Evolutionary conservation across 2,329 filamentous ascomycete species (phyloP), one percentile per base, ranked within the genome.

Genomic region (Phialophora verrucosa): DNA sequence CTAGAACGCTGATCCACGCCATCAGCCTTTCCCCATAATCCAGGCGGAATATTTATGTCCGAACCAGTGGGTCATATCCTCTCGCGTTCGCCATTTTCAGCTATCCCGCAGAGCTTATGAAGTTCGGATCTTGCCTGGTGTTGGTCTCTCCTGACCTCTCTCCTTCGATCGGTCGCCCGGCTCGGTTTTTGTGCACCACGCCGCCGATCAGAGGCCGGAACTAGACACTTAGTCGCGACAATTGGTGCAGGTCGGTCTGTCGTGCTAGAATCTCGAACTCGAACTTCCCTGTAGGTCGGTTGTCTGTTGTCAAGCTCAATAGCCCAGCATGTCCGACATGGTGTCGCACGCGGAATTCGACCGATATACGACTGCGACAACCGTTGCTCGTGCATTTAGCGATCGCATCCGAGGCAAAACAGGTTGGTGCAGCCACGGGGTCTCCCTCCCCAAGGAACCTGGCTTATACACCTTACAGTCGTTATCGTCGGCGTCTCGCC

Each of bases 401-500:
- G 57, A 66, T 29, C 60, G 58, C 32, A 71, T 75, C 10, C 55
- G 62, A 29, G 69, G 65, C 47, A 78, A 77, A 57, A 66, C 69
- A 23, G 65, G 61, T 63, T 44, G 31, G 44, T 58, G 27, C 67
- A 72, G 31, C 5, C 20, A 17, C 1, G 10, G 14, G n/a, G 44
- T 38, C 27, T 38, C 27, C n/a, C n/a, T 32, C 12, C 20, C 35
- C 23, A 2, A 17, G 17, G 10, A 12, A 10, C n/a, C 20, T 38
- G 23, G 23, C 10, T 61, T 7, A 61, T 44, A 53, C n/a, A 1
- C 23, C 20, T 23, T 54, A 63, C 68, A 32, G 72, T 83, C 32
- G 75, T 83, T 20, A 77, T 81, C 44, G 81, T 79, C 14, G 80
- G 80, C 11, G 76, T 77, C 7, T 78, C 77, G 20, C 76, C 76